A percentile compares a stretch with the other conserved stretches of the same genome.
Conservation (phyloP, 2,329 filamentous ascomycete species). For the Pseudocercospora macadamiae region DNA sequence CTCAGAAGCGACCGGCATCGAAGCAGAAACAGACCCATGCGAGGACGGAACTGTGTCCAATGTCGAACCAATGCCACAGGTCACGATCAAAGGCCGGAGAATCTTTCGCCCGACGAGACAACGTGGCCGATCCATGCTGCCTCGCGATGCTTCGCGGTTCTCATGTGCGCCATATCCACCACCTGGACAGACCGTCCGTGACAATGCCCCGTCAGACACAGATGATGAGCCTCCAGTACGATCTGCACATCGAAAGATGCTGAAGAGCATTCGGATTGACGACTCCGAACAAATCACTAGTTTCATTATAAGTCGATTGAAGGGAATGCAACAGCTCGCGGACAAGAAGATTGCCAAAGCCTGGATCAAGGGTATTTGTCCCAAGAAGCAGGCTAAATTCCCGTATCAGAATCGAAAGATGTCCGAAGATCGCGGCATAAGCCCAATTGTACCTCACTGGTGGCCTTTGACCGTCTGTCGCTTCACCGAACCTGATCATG, state of each 20-base stretch:
- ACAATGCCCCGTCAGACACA: background rate
- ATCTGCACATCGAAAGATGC: background rate
- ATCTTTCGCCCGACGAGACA: conserved; percentile 7
- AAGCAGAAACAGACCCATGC: background rate
- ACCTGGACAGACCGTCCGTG: background rate
- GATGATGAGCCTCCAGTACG: background rate
- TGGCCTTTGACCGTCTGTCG: conserved; percentile 52
- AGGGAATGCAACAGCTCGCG: conserved; percentile 66
- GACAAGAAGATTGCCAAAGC: conserved; percentile 75
- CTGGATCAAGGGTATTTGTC: conserved; percentile 75
- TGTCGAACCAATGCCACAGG: background rate
- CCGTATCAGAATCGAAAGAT: conserved; percentile 69
- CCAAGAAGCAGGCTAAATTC: conserved; percentile 75
- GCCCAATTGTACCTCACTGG: conserved; percentile 36
- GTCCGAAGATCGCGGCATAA: conserved; percentile 45
- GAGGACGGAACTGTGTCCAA: background rate
- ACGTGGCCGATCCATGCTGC: conserved; percentile 18
- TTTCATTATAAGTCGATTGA: conserved; percentile 22
- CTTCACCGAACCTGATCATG: conserved; percentile 74
- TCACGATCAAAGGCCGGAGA: conserved; percentile 4
- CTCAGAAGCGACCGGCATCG: background rate
- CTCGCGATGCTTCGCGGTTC: conserved; percentile 9
- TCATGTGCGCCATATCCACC: conserved; percentile 8
- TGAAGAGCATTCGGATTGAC: conserved; percentile 22
- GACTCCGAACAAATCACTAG: conserved; percentile 15